Conservation (phyloP, 495 filamentous ascomycete species). For the Aspergillus asperescens region DNA sequence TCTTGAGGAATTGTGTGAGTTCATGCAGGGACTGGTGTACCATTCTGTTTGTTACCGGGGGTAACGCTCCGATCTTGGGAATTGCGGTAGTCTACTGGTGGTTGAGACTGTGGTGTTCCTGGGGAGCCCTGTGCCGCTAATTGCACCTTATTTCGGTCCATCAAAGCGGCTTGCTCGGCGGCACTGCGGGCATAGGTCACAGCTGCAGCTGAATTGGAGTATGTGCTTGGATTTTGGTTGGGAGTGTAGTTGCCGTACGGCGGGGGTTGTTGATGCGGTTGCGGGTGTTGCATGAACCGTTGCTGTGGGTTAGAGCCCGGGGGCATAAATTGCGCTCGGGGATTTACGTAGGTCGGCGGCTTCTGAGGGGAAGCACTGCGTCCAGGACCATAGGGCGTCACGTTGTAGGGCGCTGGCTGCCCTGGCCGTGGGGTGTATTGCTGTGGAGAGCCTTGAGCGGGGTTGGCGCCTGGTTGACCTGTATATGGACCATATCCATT, state of each 20-base stretch:
- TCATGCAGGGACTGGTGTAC: constrained; percentile 37
- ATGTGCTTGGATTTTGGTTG: constrained; percentile 28
- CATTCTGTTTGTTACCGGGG: constrained; percentile 39
- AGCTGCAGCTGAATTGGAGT: constrained; percentile 39
- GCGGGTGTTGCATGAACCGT: constrained; percentile 29
- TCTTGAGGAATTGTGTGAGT: neutral
- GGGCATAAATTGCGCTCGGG: constrained; percentile 24
- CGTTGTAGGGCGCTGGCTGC: constrained; percentile 36
- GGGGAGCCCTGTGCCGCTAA: constrained; percentile 31
- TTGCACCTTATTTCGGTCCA: constrained; percentile 44
- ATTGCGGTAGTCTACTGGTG: constrained; percentile 22
- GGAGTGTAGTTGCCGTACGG: constrained; percentile 24
- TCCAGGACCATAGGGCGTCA: constrained; percentile 28
- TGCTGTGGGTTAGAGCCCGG: constrained; percentile 24
- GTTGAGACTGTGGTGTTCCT: constrained; percentile 41
- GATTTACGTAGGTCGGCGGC: constrained; percentile 22
- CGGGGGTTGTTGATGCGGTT: constrained; percentile 17
- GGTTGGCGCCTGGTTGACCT: constrained; percentile 24
- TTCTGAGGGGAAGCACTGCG: constrained; percentile 36
- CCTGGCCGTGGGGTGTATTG: constrained; percentile 38
- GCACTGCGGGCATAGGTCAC: constrained; percentile 40
- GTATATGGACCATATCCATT: constrained; percentile 40
- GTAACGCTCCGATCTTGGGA: constrained; percentile 39
- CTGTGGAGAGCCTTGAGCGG: constrained; percentile 34
- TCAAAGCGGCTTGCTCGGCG: constrained; percentile 43